A percentile compares a stretch with the other conserved stretches of the same genome.
These are phyloP conservation scores for Iberis pinnata DNA, from an alignment of 345 rosid genomes.

Conservation along the genomic window DNA sequence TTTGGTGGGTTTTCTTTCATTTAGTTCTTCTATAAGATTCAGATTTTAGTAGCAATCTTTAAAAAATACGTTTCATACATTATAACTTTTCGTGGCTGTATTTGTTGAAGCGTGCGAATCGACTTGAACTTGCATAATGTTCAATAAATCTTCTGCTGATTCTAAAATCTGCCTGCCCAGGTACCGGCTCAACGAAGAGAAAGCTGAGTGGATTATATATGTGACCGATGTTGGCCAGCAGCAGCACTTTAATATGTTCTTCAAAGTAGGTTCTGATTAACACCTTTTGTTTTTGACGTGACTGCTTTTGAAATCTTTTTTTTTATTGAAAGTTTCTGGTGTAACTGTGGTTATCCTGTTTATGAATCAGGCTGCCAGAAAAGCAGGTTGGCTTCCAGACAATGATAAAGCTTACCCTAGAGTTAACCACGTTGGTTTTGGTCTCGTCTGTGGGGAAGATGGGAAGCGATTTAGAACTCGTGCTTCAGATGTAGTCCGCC, in stretches of 20 bases:
- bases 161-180: constrained; percentile 22
- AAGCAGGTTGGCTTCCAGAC: constrained; percentile 67
- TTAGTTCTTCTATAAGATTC: not conserved
- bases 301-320: not conserved
- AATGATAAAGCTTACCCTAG: constrained; percentile 44
- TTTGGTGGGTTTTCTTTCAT: not conserved
- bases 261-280: constrained; percentile 44
- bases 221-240: constrained; percentile 85
- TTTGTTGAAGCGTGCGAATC: not conserved
- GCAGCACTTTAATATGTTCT: constrained; percentile 69
- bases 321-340: too few relatives aligned
- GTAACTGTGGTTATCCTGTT: constrained; percentile 1
- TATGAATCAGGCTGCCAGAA: constrained; percentile 56
- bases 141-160: not conserved
- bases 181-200: constrained; percentile 82
- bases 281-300: not conserved
- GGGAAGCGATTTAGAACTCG: constrained; percentile 78
- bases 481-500: constrained; percentile 50
- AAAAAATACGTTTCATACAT: not conserved
- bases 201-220: constrained; percentile 81
- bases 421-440: constrained; percentile 69
- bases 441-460: constrained; percentile 81
- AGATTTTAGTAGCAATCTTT: not conserved
- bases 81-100: not conserved
- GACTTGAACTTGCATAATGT: not conserved